Evolutionary conservation across 495 filamentous ascomycete genomes (phyloP).

Genomic region (Hypoxylon lenormandii): DNA sequence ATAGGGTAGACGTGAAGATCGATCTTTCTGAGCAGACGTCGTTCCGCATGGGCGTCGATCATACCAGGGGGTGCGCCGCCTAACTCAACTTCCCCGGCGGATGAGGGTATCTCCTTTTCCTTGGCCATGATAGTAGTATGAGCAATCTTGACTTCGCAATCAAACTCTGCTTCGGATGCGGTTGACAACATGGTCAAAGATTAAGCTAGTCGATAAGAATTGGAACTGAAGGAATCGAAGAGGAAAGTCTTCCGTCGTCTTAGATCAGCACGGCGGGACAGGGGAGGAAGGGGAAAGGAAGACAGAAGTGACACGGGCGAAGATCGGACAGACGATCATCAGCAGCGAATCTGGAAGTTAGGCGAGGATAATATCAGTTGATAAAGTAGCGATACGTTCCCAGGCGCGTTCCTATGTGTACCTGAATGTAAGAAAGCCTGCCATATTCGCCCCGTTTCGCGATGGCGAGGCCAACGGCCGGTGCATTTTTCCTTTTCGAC

Average conservation of each 20-base stretch:
- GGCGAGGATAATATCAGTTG: neutral
- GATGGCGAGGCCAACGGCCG: conserved; percentile 17
- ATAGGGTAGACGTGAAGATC: conserved; percentile 56
- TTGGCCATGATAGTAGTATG: conserved; percentile 14
- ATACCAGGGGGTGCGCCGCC: conserved; percentile 8
- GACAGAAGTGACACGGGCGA: conserved; percentile 17
- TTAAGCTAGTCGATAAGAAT: neutral
- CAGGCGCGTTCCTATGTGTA: neutral
- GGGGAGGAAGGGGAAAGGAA: neutral
- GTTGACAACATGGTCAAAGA: conserved; percentile 25
- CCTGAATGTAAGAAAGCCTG: neutral
- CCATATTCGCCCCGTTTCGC: neutral
- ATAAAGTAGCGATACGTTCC: neutral
- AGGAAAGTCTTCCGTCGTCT: neutral
- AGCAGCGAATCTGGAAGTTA: neutral
- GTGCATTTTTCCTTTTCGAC: conserved; percentile 14
- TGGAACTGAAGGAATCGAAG: neutral
- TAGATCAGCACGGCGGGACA: neutral
- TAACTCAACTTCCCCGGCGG: neutral
- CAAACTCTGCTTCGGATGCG: conserved; percentile 31
- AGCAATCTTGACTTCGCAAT: conserved; percentile 6
- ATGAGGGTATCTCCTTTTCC: conserved; percentile 14
- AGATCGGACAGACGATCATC: conserved; percentile 13
- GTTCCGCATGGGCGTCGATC: conserved; percentile 45
- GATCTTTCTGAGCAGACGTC: conserved; percentile 52